Evolutionary conservation across 169 alveolate species (phyloP).

Genomic region (Fabrea salina): DNA sequence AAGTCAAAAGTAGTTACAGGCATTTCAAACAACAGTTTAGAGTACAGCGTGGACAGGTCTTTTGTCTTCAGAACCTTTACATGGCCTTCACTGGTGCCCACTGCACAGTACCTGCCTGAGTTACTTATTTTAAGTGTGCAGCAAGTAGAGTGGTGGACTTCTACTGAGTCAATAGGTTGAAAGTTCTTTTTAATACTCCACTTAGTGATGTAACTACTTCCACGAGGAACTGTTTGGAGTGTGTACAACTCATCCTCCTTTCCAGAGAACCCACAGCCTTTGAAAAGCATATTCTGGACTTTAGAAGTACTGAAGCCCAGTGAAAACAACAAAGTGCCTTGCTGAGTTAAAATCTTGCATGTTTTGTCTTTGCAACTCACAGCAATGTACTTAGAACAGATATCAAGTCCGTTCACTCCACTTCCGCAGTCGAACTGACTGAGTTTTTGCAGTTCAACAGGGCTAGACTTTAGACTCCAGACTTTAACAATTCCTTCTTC

Average conservation of each 20-base stretch:
- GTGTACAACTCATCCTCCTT: slow-evolving; percentile 21
- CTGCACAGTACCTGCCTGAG: neutral
- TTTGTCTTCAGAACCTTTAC: neutral
- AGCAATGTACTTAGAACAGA: neutral
- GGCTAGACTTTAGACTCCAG: neutral
- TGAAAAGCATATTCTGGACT: neutral
- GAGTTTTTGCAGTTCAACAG: neutral
- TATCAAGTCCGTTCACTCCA: neutral
- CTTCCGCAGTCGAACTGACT: neutral
- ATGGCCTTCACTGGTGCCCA: slow-evolving; percentile 21
- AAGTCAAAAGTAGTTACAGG: slow-evolving; percentile 30
- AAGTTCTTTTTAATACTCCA: neutral
- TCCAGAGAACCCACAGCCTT: neutral
- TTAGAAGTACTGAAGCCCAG: neutral
- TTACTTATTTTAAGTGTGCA: neutral
- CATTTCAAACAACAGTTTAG: neutral
- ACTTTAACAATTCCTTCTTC: slow-evolving; percentile 26
- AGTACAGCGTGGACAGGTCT: neutral
- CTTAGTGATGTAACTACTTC: neutral
- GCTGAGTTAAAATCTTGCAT: neutral
- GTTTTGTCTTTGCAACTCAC: slow-evolving; percentile 7
- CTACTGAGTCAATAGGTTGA: slow-evolving; percentile 4
- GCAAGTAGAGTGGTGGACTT: neutral
- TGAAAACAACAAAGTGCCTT: neutral
- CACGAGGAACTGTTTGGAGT: neutral